These are phyloP conservation scores for Sporothrix variecibatus DNA, from an alignment of 2,329 filamentous ascomycete species.

Conservation along the genomic window DNA sequence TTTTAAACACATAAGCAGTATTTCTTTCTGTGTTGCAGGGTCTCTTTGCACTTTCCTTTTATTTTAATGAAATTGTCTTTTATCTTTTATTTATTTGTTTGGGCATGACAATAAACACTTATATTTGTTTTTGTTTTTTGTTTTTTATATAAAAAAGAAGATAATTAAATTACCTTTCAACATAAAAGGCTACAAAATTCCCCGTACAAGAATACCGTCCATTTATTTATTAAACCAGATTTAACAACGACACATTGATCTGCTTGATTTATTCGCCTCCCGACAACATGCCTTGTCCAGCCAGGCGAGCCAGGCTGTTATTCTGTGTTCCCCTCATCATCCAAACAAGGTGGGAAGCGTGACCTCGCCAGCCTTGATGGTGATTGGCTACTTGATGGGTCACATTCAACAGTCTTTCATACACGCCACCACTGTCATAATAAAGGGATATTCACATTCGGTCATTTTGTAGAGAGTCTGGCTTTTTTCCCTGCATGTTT, in stretches of 20 bases:
- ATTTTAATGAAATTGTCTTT: too few species aligned
- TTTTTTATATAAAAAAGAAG: too few species aligned
- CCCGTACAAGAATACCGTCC: neutral
- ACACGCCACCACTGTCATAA: slow-evolving; percentile 3
- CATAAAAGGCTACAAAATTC: too few species aligned
- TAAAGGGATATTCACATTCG: neutral
- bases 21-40: too few species aligned
- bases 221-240: neutral
- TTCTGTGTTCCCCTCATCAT: neutral
- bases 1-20: too few species aligned
- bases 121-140: too few species aligned
- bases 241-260: neutral
- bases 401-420: neutral
- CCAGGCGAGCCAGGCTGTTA: neutral
- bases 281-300: neutral
- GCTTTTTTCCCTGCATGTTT: neutral
- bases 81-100: too few species aligned
- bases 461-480: neutral
- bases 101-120: too few species aligned
- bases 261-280: neutral
- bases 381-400: neutral
- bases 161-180: too few species aligned
- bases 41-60: too few species aligned
- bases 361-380: neutral
- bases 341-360: neutral